A percentile compares a stretch with the other conserved stretches of the same genome.
Evolutionary conservation across 768 basidiomycete genomes (phyloP).

Genomic region (Hygrophoropsis aurantiaca): DNA sequence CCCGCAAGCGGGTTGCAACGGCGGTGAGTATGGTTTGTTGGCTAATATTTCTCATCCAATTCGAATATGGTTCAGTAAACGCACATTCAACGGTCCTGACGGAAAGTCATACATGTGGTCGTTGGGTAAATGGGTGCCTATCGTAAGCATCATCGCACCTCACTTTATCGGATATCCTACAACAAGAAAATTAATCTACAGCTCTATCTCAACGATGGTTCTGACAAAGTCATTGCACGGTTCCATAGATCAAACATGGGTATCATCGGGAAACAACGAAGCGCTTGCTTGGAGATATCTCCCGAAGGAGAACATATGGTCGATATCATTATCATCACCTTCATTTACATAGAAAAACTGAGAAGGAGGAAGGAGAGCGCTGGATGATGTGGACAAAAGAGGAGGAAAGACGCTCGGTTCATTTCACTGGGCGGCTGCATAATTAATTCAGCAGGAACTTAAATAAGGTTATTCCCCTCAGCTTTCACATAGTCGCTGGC

Average conservation of each 20-base stretch:
- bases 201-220: not conserved
- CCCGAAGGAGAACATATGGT: constrained; percentile 8
- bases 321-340: no score
- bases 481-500: no score
- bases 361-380: no score
- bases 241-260: constrained; percentile 1
- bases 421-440: no score
- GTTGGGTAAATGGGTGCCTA: not conserved
- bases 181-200: no score
- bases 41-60: not conserved
- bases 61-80: not conserved
- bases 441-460: no score
- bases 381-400: no score
- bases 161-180: not conserved
- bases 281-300: constrained; percentile 8
- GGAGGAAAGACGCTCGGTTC: no score
- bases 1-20: no score
- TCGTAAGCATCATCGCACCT: not conserved
- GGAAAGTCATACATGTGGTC: constrained; percentile 5
- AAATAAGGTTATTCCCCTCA: no score
- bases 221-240: not conserved
- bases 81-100: constrained; percentile 7
- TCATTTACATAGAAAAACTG: no score
- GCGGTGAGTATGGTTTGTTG: constrained; percentile 1
- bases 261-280: constrained; percentile 4